Percentiles rank a stretch among this genome's conserved stretches.
phyloP scores from a whole-genome alignment of 371 early-diverging fungal genomes.

The Rhizomucor miehei region DNA sequence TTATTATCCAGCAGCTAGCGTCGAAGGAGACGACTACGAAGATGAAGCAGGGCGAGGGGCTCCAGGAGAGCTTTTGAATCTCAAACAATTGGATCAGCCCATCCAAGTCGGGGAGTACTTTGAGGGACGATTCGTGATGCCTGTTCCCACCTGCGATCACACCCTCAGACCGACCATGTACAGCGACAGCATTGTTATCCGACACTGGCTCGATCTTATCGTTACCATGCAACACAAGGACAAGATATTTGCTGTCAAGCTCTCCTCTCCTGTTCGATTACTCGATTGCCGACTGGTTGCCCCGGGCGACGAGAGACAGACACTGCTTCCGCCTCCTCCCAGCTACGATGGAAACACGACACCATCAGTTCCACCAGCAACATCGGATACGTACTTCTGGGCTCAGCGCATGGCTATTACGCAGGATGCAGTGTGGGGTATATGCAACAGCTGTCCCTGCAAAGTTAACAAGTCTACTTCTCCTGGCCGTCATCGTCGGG shows the following conservation, averaged over 20 bases:
- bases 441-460: conserved; percentile 33
- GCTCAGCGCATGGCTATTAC: conserved; percentile 37
- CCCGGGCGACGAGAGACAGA: conserved; percentile 58
- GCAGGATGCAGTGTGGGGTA: conserved; percentile 26
- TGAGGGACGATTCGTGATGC: conserved; percentile 36
- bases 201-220: conserved; percentile 29
- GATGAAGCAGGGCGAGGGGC: not conserved
- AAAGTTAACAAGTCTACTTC: conserved; percentile 5
- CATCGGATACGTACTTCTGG: conserved; percentile 22
- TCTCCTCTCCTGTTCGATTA: conserved; percentile 33
- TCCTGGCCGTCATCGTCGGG: not conserved
- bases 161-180: conserved; percentile 30
- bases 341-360: conserved; percentile 31
- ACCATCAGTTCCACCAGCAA: not conserved
- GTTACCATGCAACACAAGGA: conserved; percentile 24
- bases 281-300: conserved; percentile 41
- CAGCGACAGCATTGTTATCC: conserved; percentile 22
- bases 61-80: conserved; percentile 17
- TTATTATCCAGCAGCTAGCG: not conserved
- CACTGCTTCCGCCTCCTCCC: conserved; percentile 82
- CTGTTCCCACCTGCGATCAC: conserved; percentile 33
- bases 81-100: conserved; percentile 29
- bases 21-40: not conserved
- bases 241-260: conserved; percentile 18
- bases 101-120: conserved; percentile 34